Conservation (phyloP, 2,329 filamentous ascomycete genomes). For the Claviceps lovelessii region DNA sequence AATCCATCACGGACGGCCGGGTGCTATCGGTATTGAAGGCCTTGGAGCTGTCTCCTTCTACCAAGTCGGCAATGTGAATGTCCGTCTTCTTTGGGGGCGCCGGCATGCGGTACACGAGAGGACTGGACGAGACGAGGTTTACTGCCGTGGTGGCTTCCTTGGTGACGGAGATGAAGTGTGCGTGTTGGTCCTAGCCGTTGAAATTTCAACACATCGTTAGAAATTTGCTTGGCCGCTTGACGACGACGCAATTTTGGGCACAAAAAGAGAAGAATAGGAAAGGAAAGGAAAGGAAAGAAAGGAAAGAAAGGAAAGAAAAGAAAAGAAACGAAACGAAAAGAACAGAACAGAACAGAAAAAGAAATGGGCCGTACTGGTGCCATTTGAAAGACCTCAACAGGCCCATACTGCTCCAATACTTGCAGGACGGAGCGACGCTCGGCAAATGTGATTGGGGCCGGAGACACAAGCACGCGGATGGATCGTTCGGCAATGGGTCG, state of each 20-base stretch:
- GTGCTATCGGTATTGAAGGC: slow-evolving; percentile 2
- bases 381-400: slow-evolving; percentile 37
- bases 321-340: too few species aligned
- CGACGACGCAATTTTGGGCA: not conserved
- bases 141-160: slow-evolving; percentile 24
- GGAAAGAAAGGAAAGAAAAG: too few species aligned
- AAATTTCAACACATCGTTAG: not conserved
- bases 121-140: slow-evolving; percentile 29
- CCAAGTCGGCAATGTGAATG: slow-evolving; percentile 21
- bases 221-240: not conserved
- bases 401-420: slow-evolving; percentile 33
- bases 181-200: slow-evolving; percentile 26
- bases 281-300: too few species aligned
- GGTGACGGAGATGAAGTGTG: slow-evolving; percentile 37
- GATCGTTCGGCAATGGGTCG: slow-evolving; percentile 18
- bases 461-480: slow-evolving; percentile 38
- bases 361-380: slow-evolving; percentile 7
- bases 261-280: not conserved
- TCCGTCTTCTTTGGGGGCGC: slow-evolving; percentile 13
- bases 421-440: slow-evolving; percentile 42
- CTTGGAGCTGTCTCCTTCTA: slow-evolving; percentile 8
- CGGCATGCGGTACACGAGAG: slow-evolving; percentile 31
- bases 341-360: not conserved
- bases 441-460: slow-evolving; percentile 34
- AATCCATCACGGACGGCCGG: not conserved